Evolutionary conservation across 192 early-diverging fungal genomes (phyloP).

Genomic region (Podila verticillata): DNA sequence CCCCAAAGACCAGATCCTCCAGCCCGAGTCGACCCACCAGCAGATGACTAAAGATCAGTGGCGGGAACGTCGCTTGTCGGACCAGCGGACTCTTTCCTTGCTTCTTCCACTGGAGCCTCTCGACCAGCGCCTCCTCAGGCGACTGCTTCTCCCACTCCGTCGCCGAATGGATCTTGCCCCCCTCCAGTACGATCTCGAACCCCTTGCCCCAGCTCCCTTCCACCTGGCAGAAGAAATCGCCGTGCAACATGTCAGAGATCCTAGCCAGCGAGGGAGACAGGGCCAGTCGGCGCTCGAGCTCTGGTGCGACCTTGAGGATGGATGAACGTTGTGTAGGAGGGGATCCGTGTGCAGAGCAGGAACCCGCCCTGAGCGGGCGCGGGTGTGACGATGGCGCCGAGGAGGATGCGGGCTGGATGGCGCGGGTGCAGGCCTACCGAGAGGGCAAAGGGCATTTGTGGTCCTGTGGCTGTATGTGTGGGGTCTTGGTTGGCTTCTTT

Average conservation of each 20-base stretch:
- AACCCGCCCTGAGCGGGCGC: not conserved
- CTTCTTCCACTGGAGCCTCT: constrained; percentile 1
- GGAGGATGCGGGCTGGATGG: not conserved
- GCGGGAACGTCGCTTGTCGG: not conserved
- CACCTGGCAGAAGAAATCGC: not conserved
- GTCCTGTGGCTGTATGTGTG: not conserved
- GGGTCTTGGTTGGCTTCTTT: not conserved
- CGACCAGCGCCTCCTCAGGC: not conserved
- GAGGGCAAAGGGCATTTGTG: not conserved
- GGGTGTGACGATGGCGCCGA: not conserved
- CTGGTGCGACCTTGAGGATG: not conserved
- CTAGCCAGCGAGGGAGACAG: not conserved
- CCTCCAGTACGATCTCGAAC: not conserved
- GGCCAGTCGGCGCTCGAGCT: not conserved
- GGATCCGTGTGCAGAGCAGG: not conserved
- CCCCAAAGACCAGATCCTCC: not conserved
- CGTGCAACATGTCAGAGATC: not conserved
- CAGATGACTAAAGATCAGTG: not conserved
- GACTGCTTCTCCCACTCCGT: not conserved
- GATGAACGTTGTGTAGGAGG: not conserved
- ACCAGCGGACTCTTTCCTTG: not conserved
- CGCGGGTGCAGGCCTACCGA: not conserved
- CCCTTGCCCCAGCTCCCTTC: not conserved
- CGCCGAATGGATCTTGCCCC: not conserved
- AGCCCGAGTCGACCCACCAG: not conserved